Conservation (phyloP, 2,329 filamentous ascomycete genomes). For the Gyromitra esculenta region DNA sequence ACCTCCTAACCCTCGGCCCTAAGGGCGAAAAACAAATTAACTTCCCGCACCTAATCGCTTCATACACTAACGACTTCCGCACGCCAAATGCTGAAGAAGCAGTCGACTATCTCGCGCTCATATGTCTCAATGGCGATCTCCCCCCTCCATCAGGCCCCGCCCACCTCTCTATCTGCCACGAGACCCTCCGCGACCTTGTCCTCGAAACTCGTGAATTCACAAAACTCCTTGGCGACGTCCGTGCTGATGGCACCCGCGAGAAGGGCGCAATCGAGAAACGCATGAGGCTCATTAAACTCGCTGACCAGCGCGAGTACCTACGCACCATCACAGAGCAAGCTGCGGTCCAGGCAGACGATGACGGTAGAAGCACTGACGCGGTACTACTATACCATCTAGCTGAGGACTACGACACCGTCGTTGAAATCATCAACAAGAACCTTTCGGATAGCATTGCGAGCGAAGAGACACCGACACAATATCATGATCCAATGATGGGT, state of each 20-base stretch:
- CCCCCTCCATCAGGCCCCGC: slow-evolving; percentile 76
- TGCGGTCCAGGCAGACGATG: slow-evolving; percentile 91
- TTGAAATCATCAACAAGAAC: slow-evolving; percentile 86
- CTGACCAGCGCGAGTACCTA: slow-evolving; percentile 83
- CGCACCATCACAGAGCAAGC: slow-evolving; percentile 92
- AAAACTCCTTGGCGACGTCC: slow-evolving; percentile 89
- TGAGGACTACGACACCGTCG: slow-evolving; percentile 94
- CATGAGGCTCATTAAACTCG: slow-evolving; percentile 79
- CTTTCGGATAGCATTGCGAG: slow-evolving; percentile 88
- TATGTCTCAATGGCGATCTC: slow-evolving; percentile 89
- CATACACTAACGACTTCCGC: slow-evolving; percentile 96
- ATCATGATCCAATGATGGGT: slow-evolving; percentile 18
- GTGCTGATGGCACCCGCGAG: slow-evolving; percentile 83
- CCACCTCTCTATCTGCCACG: slow-evolving; percentile 85
- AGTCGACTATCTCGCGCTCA: slow-evolving; percentile 89
- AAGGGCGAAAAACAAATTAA: slow-evolving; percentile 83
- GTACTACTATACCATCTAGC: slow-evolving; percentile 94
- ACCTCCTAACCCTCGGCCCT: slow-evolving; percentile 58
- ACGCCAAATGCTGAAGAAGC: slow-evolving; percentile 88
- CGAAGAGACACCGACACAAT: slow-evolving; percentile 66
- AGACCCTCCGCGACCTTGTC: slow-evolving; percentile 90
- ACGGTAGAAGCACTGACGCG: slow-evolving; percentile 90
- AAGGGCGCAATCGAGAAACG: slow-evolving; percentile 88
- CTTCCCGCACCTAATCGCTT: slow-evolving; percentile 91
- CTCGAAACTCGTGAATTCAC: slow-evolving; percentile 98